Evolutionary conservation across 2,329 filamentous ascomycete species (phyloP).

Genomic region (Neodidymelliopsis sp.): DNA sequence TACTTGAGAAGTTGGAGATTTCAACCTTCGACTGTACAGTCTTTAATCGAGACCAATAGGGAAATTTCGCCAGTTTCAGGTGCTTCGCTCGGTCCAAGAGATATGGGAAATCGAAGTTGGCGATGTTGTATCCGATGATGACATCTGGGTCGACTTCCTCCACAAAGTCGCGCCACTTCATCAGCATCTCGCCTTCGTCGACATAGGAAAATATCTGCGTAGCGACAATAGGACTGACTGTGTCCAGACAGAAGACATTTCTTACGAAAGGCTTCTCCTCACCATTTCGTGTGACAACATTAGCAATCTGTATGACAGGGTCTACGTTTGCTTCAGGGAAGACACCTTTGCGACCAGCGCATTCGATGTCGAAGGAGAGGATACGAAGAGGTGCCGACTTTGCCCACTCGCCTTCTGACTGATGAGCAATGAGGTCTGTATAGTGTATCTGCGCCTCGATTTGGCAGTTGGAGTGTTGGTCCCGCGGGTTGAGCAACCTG

Average conservation of each 20-base stretch:
- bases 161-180: constrained; percentile 88
- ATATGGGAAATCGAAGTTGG: constrained; percentile 98
- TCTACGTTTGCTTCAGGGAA: constrained; percentile 93
- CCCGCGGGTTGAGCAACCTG: constrained; percentile 68
- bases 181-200: constrained; percentile 87
- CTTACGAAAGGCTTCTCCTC: constrained; percentile 94
- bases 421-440: constrained; percentile 82
- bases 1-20: constrained; percentile 90
- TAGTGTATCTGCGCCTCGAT: constrained; percentile 91
- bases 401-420: constrained; percentile 91
- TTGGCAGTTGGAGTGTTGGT: constrained; percentile 90
- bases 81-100: constrained; percentile 86
- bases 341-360: constrained; percentile 94
- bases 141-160: constrained; percentile 93
- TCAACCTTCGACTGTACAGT: constrained; percentile 74
- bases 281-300: constrained; percentile 92
- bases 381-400: constrained; percentile 96
- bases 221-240: constrained; percentile 91
- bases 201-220: constrained; percentile 88
- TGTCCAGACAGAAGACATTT: constrained; percentile 95
- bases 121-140: constrained; percentile 98
- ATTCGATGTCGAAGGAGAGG: constrained; percentile 98
- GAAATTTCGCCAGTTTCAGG: constrained; percentile 80
- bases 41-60: constrained; percentile 84
- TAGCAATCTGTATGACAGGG: constrained; percentile 97